Base-by-base conservation (phyloP, 2,329 filamentous ascomycete species). In the Huntiella savannae region DNA sequence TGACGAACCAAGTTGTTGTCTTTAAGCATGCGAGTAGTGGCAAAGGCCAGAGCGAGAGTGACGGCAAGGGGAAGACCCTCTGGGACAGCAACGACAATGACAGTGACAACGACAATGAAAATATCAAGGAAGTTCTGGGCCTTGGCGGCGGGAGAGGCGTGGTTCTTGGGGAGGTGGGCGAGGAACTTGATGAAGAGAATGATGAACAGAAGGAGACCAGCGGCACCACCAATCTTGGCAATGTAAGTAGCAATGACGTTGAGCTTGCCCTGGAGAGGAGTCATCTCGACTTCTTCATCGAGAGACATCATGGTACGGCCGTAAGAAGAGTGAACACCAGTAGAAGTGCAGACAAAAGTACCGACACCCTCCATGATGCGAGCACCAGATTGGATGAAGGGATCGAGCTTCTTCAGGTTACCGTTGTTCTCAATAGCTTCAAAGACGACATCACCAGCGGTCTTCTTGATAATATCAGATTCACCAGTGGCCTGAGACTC, bases 151-250 rank as follows among this genome's bases (percentile, higher is more conserved):
- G 84, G 69, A 0, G 70, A 69, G 3, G 56, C 52, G 49, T 73
- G 67, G 13, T 52, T 52, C 61, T 69, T 57, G 4, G 67, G 65
- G 3, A 94, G 70, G 10, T 74, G 64, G 41, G 77, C 83, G 7
- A 91, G 66, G 57, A 93, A 95, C 55, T 85, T 74, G 63, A 94
- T 87, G 56, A 94, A 75, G 11, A 94, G 69, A 40, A 92, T 80
- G 40, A 88, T 69, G 62, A 95, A 94, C 40, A 94, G 68, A 6
- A 85, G 64, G 11, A 91, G 65, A 52, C 81, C 84, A 42, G 85
- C 83, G 43, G 70, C 76, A 58, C 83, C 84, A 60, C 80, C 80
- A 33, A 84, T 64, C 60, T 82, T 82, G 49, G 80, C 80, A 57
- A 85, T 85, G 63, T 80, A 83, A 52, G 82, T 77, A 49, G 81